These are phyloP conservation scores for Peronospora destructor DNA, from an alignment of 352 stramenopile genomes.

Conservation along the genomic window DNA sequence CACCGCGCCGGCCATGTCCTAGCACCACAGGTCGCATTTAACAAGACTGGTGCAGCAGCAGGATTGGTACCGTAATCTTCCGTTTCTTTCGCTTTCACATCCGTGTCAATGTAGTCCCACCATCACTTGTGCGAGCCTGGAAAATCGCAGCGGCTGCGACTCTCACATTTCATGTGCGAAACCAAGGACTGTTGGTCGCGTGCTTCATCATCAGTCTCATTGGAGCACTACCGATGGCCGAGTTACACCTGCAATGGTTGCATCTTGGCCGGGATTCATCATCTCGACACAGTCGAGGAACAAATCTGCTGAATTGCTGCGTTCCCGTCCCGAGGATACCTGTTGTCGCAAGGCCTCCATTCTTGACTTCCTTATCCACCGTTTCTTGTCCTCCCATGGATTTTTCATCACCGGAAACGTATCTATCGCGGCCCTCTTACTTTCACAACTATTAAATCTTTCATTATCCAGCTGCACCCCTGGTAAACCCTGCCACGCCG, in stretches of 20 bases:
- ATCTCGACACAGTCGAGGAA: conserved; percentile 77
- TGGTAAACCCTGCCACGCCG: conserved; percentile 41
- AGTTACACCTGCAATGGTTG: conserved; percentile 5
- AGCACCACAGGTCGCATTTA: not conserved
- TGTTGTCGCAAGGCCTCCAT: conserved; percentile 40
- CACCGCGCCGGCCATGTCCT: no score
- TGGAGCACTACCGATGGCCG: conserved; percentile 2
- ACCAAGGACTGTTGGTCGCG: conserved; percentile 19
- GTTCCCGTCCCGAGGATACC: conserved; percentile 27
- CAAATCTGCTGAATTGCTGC: conserved; percentile 75
- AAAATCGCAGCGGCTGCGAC: conserved; percentile 16
- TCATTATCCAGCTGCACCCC: conserved; percentile 33
- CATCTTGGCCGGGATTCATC: conserved; percentile 39
- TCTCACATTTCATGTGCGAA: conserved; percentile 18
- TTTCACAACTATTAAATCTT: conserved; percentile 17
- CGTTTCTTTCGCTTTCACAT: conserved; percentile 5
- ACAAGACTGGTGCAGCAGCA: conserved; percentile 4
- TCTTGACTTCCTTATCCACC: conserved; percentile 33
- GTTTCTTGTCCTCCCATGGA: conserved; percentile 12
- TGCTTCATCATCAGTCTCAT: conserved; percentile 27
- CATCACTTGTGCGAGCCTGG: conserved; percentile 16
- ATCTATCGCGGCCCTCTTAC: conserved; percentile 2
- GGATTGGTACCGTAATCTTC: not conserved
- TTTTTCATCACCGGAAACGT: not conserved
- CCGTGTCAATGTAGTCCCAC: conserved; percentile 17